A percentile compares a stretch with the other conserved stretches of the same genome.
These are phyloP conservation scores for Scheffersomyces coipomensis DNA, from an alignment of 805 yeast species.

Conservation along the genomic window DNA sequence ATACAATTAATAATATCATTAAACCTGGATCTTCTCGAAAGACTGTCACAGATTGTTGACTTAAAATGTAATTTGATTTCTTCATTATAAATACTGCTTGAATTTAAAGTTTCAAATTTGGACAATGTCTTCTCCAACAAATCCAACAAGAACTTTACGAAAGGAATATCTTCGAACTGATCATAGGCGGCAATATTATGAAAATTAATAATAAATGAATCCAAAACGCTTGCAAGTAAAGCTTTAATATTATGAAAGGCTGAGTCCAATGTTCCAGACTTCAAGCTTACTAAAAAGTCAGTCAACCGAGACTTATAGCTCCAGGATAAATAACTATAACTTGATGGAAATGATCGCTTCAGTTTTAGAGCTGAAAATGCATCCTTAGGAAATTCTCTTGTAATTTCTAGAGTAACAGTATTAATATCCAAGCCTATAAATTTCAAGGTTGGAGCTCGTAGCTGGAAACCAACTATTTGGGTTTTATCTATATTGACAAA, in stretches of 20 bases:
- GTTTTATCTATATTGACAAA: conserved; percentile 32
- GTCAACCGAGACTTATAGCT: conserved; percentile 18
- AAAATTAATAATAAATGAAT: not conserved
- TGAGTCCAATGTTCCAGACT: conserved; percentile 8
- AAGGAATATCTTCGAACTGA: conserved; percentile 4
- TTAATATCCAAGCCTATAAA: conserved; percentile 33
- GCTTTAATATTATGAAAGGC: conserved; percentile 12
- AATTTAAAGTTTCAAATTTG: conserved; percentile 13
- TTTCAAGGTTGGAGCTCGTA: conserved; percentile 5
- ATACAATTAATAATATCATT: not conserved
- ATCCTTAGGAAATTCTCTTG: conserved; percentile 7
- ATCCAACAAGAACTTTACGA: conserved; percentile 12
- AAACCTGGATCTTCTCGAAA: not conserved
- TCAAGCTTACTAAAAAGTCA: conserved; percentile 16
- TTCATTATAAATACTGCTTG: conserved; percentile 1
- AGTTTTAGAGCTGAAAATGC: conserved; percentile 8
- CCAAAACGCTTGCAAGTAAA: not conserved
- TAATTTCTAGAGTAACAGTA: conserved; percentile 17
- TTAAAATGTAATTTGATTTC: conserved; percentile 8
- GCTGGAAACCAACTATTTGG: conserved; percentile 10
- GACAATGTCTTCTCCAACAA: conserved; percentile 10
- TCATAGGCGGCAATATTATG: not conserved
- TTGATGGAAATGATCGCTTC: conserved; percentile 15
- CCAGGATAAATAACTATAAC: conserved; percentile 20
- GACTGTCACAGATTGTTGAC: not conserved